Percentiles rank a stretch among this genome's conserved stretches.
phyloP scores from a whole-genome alignment of 129 eudicot genomes.

The Scalesia atractyloides region DNA sequence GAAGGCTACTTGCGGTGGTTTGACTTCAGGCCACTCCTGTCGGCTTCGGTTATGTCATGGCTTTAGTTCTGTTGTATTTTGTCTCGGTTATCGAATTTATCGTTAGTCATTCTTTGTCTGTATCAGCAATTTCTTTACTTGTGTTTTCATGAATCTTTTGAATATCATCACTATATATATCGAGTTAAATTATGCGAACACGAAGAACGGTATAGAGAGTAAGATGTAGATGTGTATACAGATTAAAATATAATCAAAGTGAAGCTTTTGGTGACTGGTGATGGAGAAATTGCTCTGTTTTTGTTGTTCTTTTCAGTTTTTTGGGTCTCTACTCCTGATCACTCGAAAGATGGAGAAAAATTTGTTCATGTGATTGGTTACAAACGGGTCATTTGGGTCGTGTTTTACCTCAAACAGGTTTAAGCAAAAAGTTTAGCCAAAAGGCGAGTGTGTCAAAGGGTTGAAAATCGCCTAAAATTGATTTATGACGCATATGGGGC shows the following conservation, averaged over 20 bases:
- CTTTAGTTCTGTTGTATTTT: too few relatives aligned
- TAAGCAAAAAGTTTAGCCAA: not conserved
- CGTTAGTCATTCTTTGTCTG: too few relatives aligned
- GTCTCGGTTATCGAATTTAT: too few relatives aligned
- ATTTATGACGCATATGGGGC: too few relatives aligned
- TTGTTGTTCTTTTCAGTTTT: conserved; percentile 4
- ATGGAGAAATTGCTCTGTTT: conserved; percentile 11
- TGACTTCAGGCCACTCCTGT: conserved; percentile 68
- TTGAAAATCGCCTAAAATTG: not conserved
- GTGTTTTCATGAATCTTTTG: not conserved
- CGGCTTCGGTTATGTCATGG: conserved; percentile 63
- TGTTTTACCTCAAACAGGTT: not conserved
- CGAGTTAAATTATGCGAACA: conserved; percentile 22
- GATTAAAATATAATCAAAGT: conserved; percentile 22
- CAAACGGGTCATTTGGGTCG: not conserved
- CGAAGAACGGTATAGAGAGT: not conserved
- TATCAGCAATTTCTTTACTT: too few relatives aligned
- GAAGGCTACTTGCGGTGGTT: conserved; percentile 60
- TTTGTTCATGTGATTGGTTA: not conserved
- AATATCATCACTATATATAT: conserved; percentile 19
- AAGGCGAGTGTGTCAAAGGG: not conserved
- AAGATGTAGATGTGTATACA: conserved; percentile 31
- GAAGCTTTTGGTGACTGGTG: not conserved
- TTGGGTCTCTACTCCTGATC: conserved; percentile 29
- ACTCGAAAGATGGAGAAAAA: conserved; percentile 16